Evolutionary conservation across 2,329 filamentous ascomycete species (phyloP).

Genomic region (Colletotrichum australisinense): DNA sequence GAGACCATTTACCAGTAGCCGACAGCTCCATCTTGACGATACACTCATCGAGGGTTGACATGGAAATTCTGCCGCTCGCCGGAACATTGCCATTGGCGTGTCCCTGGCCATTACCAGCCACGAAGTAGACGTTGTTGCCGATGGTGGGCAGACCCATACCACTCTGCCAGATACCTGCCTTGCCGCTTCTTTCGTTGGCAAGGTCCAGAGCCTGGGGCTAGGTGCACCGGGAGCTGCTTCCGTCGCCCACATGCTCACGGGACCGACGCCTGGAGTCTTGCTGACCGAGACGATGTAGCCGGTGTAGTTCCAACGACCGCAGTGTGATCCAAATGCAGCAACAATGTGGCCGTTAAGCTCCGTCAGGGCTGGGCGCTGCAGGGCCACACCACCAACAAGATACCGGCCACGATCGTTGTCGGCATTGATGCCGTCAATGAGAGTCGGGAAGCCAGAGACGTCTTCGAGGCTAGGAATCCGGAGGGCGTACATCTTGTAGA

Average conservation of each 20-base stretch:
- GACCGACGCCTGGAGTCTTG: slow-evolving; percentile 44
- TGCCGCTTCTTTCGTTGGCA: slow-evolving; percentile 40
- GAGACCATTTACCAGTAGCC: slow-evolving; percentile 35
- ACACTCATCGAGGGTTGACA: slow-evolving; percentile 47
- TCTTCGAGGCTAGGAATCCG: slow-evolving; percentile 52
- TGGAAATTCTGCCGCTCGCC: slow-evolving; percentile 45
- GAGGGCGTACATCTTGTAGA: slow-evolving; percentile 53
- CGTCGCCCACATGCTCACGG: slow-evolving; percentile 43
- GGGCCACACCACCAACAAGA: slow-evolving; percentile 57
- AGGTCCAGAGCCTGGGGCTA: slow-evolving; percentile 36
- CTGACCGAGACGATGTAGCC: slow-evolving; percentile 46
- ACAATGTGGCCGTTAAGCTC: slow-evolving; percentile 51
- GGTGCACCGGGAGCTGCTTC: slow-evolving; percentile 48
- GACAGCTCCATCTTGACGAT: slow-evolving; percentile 45
- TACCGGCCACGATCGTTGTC: slow-evolving; percentile 57
- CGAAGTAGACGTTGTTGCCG: slow-evolving; percentile 43
- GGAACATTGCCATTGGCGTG: slow-evolving; percentile 48
- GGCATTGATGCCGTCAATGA: slow-evolving; percentile 55
- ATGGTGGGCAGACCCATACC: slow-evolving; percentile 47
- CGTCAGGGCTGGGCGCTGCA: slow-evolving; percentile 54
- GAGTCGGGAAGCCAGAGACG: slow-evolving; percentile 52
- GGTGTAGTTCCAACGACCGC: slow-evolving; percentile 58
- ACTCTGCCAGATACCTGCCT: slow-evolving; percentile 50
- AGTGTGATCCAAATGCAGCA: slow-evolving; percentile 59
- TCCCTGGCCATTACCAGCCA: slow-evolving; percentile 44